Evolutionary conservation across 1,139 yeast species (phyloP), one percentile per base, ranked within the genome.

Genomic region (Ogataea hybrid): DNA sequence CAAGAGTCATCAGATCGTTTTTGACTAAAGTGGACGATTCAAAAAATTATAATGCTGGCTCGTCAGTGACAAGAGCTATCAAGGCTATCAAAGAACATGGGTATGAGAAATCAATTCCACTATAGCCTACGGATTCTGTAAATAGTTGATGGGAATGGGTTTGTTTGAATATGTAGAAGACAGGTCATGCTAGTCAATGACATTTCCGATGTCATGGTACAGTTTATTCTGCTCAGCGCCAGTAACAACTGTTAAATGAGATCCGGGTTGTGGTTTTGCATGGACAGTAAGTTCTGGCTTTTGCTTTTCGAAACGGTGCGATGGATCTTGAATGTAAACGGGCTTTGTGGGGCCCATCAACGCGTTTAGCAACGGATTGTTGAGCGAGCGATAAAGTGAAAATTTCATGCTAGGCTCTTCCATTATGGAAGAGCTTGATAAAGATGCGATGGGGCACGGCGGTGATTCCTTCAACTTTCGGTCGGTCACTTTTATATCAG

Each of bases 1-100:
- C 97, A 22, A 83, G 97, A 68, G 82, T 90, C 51, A 78, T 90
- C 48, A 76, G 96, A 61, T 79, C 94, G 22, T 77, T 81, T 47
- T 73, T 90, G 32, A 73, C 84, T 43, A 86, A 79, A 61, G 81
- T 83, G 41, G 80, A 85, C 49, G 81, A 82, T 50, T 67, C 66
- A 28, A 70, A 70, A 57, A 67, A 67, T 31, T 68, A 81, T 49
- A 77, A 77, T 52, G 69, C 73, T 11, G 80, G 81, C 15, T 65
- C 79, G 30, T 76, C 86, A 3, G 62, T 73, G 44, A 72, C 71
- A 38, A 67, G 69, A 52, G 67, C 70, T 11, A 34, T 52, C 27
- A 45, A 45, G 35, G 51, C 54, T 9, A 44, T 58, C 37, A 44
- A 49, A 10, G 53, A 54, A 23, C 43, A 41, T 32, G 45, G 51